Percentiles rank a stretch among this genome's conserved stretches.
These are phyloP conservation scores for Chlorencoelia australis DNA, from an alignment of 2,329 filamentous ascomycete species.

Conservation along the genomic window DNA sequence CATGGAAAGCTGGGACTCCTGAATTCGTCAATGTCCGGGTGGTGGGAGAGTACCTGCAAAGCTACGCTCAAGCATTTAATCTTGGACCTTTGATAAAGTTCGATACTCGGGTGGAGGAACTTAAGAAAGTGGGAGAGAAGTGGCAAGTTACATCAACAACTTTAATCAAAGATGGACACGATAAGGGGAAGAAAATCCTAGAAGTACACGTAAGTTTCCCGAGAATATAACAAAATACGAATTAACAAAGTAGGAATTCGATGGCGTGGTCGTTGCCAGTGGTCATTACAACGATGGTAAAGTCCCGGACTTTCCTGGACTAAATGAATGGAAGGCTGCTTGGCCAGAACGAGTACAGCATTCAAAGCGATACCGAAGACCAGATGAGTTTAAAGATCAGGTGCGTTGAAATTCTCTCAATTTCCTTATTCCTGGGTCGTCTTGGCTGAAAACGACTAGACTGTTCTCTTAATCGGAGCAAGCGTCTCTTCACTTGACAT, in stretches of 20 bases:
- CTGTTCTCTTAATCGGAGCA: slow-evolving; percentile 44
- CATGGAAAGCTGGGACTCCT: slow-evolving; percentile 19
- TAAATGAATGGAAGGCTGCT: slow-evolving; percentile 43
- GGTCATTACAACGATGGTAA: slow-evolving; percentile 58
- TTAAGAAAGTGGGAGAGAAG: slow-evolving; percentile 13
- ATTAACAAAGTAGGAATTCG: slow-evolving; percentile 34
- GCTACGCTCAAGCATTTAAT: slow-evolving; percentile 11
- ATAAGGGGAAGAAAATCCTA: slow-evolving; percentile 1
- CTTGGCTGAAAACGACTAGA: no score
- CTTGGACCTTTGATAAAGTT: slow-evolving; percentile 15
- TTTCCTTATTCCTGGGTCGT: no score
- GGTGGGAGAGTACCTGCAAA: slow-evolving; percentile 17
- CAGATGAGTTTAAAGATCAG: slow-evolving; percentile 46
- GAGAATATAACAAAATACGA: neutral
- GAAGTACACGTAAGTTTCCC: slow-evolving; percentile 8
- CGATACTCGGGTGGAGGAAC: slow-evolving; percentile 18
- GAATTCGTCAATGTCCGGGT: slow-evolving; percentile 19
- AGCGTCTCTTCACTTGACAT: slow-evolving; percentile 40
- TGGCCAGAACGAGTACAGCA: slow-evolving; percentile 48
- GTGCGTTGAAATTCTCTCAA: slow-evolving; percentile 9
- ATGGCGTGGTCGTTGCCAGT: slow-evolving; percentile 55
- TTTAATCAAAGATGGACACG: slow-evolving; percentile 6
- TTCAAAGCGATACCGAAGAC: slow-evolving; percentile 62
- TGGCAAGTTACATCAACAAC: slow-evolving; percentile 16
- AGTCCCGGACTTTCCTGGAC: slow-evolving; percentile 49